Percentiles rank a stretch among this genome's conserved stretches.
Conservation (phyloP, 257 asterid species). For the Verbena officinalis region DNA sequence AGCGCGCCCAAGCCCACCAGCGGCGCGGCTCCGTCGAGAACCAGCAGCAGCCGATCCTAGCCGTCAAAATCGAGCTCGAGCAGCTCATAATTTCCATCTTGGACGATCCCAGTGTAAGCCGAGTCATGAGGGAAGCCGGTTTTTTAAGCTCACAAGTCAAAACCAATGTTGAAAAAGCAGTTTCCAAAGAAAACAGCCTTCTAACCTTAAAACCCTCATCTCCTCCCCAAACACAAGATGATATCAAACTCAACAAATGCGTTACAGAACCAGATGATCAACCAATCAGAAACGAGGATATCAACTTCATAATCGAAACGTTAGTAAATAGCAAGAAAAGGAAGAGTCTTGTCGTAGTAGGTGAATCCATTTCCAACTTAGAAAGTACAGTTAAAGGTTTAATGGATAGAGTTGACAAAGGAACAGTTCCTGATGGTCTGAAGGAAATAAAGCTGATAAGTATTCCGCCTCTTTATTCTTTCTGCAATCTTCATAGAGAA, state of each 20-base stretch:
- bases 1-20: slow-evolving; percentile 95
- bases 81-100: slow-evolving; percentile 82
- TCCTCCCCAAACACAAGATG: not conserved
- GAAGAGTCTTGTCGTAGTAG: slow-evolving; percentile 58
- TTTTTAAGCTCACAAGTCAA: slow-evolving; percentile 84
- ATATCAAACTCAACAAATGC: not conserved
- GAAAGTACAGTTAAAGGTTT: slow-evolving; percentile 52
- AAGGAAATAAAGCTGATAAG: slow-evolving; percentile 59
- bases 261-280: not conserved
- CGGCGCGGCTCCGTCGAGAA: slow-evolving; percentile 73
- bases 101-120: slow-evolving; percentile 92
- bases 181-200: slow-evolving; percentile 31
- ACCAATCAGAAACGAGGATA: slow-evolving; percentile 48
- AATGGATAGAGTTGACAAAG: slow-evolving; percentile 60
- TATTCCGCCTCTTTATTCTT: slow-evolving; percentile 56
- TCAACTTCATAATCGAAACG: slow-evolving; percentile 44
- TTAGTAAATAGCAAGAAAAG: slow-evolving; percentile 34
- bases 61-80: slow-evolving; percentile 72
- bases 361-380: slow-evolving; percentile 51
- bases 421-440: slow-evolving; percentile 50
- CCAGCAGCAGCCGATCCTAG: slow-evolving; percentile 65
- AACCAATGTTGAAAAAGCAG: slow-evolving; percentile 62
- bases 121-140: slow-evolving; percentile 93
- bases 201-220: slow-evolving; percentile 25
- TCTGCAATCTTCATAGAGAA: slow-evolving; percentile 55